Evolutionary conservation across 1,139 yeast species (phyloP), one percentile per base, ranked within the genome.

Genomic region (Hyphopichia buzzinii): DNA sequence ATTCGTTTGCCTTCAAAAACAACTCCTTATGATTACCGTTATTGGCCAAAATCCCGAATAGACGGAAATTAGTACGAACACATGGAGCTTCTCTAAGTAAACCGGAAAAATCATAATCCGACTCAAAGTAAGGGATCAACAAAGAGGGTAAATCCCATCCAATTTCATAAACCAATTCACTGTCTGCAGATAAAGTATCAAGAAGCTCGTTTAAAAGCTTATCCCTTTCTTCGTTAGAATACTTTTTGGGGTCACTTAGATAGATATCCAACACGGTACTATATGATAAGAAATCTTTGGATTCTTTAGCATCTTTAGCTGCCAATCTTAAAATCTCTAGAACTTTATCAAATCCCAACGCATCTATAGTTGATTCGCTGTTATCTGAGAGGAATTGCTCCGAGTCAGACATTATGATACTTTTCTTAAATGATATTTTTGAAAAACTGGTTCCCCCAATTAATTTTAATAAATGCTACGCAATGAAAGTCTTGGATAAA

Each of bases 61-160:
- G 61, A 42, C 69, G 69, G 50, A 80, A 53, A 5, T 77, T 53
- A 31, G 49, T 59, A 43, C 56, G 54, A 11, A 62, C 56, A 36
- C 67, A 53, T 3, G 76, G 75, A 4, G 64, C 59, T 3, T 38
- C 23, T 30, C 73, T 52, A 15, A 71, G 44, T 2, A 34, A 39
- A 3, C 37, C 39, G 15, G 49, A 42, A 33, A 44, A 52, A 27
- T 49, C 46, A 36, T 39, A 48, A 39, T 48, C 61, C 30, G 51
- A 54, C 21, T 64, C 75, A 12, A 76, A 44, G 46, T 66, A 79
- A 3, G 61, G 57, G 29, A 86, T 52, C 14, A 89, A 49, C 30
- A 85, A 53, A 23, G 68, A 72, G 0, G 96, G 96, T 16, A 89
- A 54, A 55, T 89, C 96, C 97, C 97, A 89, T 2, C 95, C 95